Base-by-base conservation (phyloP, 2,329 filamentous ascomycete genomes). In the Ascosphaera aggregata region DNA sequence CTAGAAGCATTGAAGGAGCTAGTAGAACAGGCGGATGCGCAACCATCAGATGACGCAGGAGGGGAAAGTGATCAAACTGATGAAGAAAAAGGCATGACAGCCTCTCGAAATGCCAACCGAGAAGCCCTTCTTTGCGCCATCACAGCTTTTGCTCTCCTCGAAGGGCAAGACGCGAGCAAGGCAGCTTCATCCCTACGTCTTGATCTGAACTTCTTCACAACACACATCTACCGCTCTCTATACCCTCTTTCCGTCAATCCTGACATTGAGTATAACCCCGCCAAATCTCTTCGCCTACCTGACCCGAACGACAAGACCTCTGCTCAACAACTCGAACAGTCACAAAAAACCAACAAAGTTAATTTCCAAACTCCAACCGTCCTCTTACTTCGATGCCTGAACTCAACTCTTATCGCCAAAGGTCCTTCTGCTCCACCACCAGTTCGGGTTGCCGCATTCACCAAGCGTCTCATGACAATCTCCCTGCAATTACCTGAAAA, bases 331-430 rank as follows among this genome's bases (percentile, higher is more conserved):
- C 36, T 46, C 44, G 9, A 43, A 27, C 31, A 35, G 18, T 27
- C 20, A 31, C 38, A 38, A 37, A 44, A 48, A 16, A 54, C 63
- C 31, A 74, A 73, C 53, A 89, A 80, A 55, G 73, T 98, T 61
- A 95, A 98, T 60, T 74, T 94, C 40, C 80, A 92, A 51, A 98
- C 89, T 0, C 93, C 85, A 0, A 89, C 85, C 2, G 84, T 94
- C 15, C 74, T 98, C 18, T 72, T 98, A 39, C 69, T 95, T 43
- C 79, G 85, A 45, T 89, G 81, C 39, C 66, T 98, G 4, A 79
- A 80, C 4, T 76, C 78, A 2, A 71, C 85, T 22, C 72, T 98
- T 16, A 66, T 92, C 0, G 82, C 86, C 62, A 72, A 36, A 72
- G 76, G 59, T 70, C 78, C 55, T 65, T 81, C 49, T 69, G 79